Evolutionary conservation across 257 asterid species (phyloP).

Genomic region (Solanum commersonii): DNA sequence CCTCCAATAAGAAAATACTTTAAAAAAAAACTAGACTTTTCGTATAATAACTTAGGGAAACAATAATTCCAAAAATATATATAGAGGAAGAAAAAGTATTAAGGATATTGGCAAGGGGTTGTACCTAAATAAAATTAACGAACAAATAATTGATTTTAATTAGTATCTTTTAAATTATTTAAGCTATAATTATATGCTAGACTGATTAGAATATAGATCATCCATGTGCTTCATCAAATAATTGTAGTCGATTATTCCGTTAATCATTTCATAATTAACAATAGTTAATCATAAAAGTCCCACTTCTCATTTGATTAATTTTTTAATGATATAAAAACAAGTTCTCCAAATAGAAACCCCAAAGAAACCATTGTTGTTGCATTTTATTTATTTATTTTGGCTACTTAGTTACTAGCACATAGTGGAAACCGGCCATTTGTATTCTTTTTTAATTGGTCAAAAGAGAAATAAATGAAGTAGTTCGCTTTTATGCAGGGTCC

Average conservation of each 20-base stretch:
- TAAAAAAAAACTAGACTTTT: not conserved
- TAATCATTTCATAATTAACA: not conserved
- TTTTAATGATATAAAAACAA: not conserved
- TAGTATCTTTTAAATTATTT: not conserved
- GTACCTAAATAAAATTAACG: not conserved
- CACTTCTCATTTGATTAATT: not conserved
- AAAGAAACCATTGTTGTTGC: not conserved
- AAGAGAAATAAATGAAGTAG: not conserved
- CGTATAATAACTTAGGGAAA: not conserved
- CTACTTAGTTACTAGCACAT: not conserved
- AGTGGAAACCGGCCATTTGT: not conserved
- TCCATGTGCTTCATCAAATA: not conserved
- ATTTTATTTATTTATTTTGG: not conserved
- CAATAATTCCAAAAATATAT: not conserved
- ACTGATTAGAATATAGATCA: not conserved
- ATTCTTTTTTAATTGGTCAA: not conserved
- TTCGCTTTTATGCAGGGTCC: not conserved
- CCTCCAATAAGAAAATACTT: not conserved
- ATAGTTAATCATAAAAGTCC: not conserved
- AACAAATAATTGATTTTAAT: not conserved
- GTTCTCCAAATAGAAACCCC: not conserved
- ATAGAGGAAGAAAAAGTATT: not conserved
- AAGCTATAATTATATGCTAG: not conserved
- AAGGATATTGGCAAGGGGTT: not conserved
- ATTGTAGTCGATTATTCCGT: not conserved